phyloP scores from a whole-genome alignment of 177 flowering plant species.

The Tripterygium wilfordii region DNA sequence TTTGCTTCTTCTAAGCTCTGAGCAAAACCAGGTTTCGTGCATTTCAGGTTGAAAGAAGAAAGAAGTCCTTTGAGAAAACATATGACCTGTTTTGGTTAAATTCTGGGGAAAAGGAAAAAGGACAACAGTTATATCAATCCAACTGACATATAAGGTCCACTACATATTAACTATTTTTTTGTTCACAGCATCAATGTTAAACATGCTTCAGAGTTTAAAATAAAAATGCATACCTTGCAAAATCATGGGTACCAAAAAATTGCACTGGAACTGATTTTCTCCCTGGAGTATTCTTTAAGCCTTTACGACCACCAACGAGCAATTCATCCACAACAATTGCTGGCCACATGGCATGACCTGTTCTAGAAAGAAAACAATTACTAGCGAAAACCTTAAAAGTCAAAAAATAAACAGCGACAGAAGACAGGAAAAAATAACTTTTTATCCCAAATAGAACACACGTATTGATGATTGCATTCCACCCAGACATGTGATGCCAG shows the following conservation, averaged over 20 bases:
- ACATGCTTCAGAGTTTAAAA: no score
- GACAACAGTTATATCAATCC: no score
- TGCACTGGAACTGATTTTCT: slow-evolving; percentile 80
- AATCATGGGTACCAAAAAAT: slow-evolving; percentile 97
- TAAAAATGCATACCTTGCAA: slow-evolving; percentile 92
- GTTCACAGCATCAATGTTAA: no score
- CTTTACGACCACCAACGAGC: slow-evolving; percentile 37
- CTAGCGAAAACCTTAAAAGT: neutral
- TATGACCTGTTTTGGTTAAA: slow-evolving; percentile 58
- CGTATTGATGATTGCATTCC: no score
- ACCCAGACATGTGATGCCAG: no score
- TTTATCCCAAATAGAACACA: no score
- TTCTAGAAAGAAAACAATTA: slow-evolving; percentile 10
- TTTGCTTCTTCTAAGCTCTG: slow-evolving; percentile 84
- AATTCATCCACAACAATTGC: slow-evolving; percentile 78
- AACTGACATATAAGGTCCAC: no score
- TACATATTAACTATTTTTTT: no score
- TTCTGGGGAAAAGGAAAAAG: slow-evolving; percentile 48
- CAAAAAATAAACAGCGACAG: no score
- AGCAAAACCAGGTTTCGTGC: slow-evolving; percentile 63
- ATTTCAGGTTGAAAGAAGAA: slow-evolving; percentile 68
- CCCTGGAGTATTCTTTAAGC: slow-evolving; percentile 37
- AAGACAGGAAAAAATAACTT: no score
- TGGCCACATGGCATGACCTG: slow-evolving; percentile 99
- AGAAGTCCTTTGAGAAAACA: slow-evolving; percentile 84